Evolutionary conservation across 2,329 filamentous ascomycete genomes (phyloP), one percentile per base, ranked within the genome.

Genomic region (Delphinella strobiligena): DNA sequence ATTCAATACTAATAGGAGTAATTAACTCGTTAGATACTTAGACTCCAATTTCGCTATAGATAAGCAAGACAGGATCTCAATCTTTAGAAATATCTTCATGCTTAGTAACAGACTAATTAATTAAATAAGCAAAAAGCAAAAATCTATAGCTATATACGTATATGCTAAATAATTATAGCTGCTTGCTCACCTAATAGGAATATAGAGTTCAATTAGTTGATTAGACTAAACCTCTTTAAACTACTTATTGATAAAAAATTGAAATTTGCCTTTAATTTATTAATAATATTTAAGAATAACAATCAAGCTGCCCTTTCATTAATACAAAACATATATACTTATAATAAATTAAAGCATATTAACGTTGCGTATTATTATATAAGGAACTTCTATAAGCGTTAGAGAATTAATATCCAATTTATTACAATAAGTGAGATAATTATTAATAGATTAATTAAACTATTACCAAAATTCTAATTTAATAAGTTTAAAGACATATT

Each of bases 341-440:
- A 17, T 12, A 12, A 36, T 3, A 36, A 24, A 15, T 36, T 12
- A 27, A 36, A 36, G 9, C 14, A 36, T 5, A 36, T 36, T 17
- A 12, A 36, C 18, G n/a, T 29, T 27, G n/a, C 11, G 12, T 36
- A 36, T 12, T 17, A 36, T 10, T 36, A 36, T 27, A 2, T 29
- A 17, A 36, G 34, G 12, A 24, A 36, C 19, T 5, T 36, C 1
- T 7, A 29, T 11, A 10, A 11, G 4, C 27, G 14, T 9, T 27
- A 36, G 7, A 36, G 34, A 7, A 27, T 36, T 17, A 29, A 29
- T 29, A n/a, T 36, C 5, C 2, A 36, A 16, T 36, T 36, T 36
- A 29, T 36, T 17, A 24, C 10, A 17, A 36, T 18, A 36, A 36
- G 7, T 4, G 19, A 36, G 8, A 36, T 36, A 12, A 24, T 29